Percentiles rank a stretch among this genome's conserved stretches.
Evolutionary conservation across 2,329 filamentous ascomycete genomes (phyloP).

Genomic region (Paraphoma sp.): DNA sequence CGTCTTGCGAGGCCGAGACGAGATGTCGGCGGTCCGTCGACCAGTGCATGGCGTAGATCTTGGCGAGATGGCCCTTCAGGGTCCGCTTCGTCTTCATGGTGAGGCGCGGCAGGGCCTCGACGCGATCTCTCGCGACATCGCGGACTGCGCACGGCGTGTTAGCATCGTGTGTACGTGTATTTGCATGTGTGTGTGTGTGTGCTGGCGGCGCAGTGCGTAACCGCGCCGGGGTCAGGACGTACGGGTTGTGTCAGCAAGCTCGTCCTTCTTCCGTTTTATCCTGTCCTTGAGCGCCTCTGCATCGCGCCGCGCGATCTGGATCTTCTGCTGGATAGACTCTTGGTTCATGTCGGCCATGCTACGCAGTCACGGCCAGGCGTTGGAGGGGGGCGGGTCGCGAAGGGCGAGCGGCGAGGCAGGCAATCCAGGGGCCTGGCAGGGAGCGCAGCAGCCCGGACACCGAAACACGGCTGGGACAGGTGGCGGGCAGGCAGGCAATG

Average conservation of each 20-base stretch:
- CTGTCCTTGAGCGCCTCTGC: slow-evolving; percentile 96
- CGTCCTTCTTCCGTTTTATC: slow-evolving; percentile 99
- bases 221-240: slow-evolving; percentile 55
- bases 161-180: slow-evolving; percentile 19
- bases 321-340: slow-evolving; percentile 64
- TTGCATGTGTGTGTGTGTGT: not conserved
- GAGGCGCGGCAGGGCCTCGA: slow-evolving; percentile 90
- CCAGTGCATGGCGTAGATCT: slow-evolving; percentile 99
- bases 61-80: slow-evolving; percentile 95
- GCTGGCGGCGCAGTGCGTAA: slow-evolving; percentile 1
- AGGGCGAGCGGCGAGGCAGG: slow-evolving; percentile 28
- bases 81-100: slow-evolving; percentile 98
- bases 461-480: slow-evolving; percentile 18
- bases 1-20: slow-evolving; percentile 97
- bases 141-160: slow-evolving; percentile 68
- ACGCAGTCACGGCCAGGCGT: slow-evolving; percentile 12
- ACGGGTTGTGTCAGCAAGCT: slow-evolving; percentile 97
- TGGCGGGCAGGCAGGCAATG: slow-evolving; percentile 23
- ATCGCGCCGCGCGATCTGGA: slow-evolving; percentile 97
- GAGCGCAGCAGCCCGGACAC: slow-evolving; percentile 34
- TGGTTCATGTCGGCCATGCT: slow-evolving; percentile 58
- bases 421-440: slow-evolving; percentile 45
- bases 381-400: slow-evolving; percentile 16
- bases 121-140: slow-evolving; percentile 88
- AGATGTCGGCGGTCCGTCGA: slow-evolving; percentile 97